These are phyloP conservation scores for Ophiognomonia clavigignenti-juglandacearum DNA, from an alignment of 2,329 filamentous ascomycete species.

Conservation along the genomic window DNA sequence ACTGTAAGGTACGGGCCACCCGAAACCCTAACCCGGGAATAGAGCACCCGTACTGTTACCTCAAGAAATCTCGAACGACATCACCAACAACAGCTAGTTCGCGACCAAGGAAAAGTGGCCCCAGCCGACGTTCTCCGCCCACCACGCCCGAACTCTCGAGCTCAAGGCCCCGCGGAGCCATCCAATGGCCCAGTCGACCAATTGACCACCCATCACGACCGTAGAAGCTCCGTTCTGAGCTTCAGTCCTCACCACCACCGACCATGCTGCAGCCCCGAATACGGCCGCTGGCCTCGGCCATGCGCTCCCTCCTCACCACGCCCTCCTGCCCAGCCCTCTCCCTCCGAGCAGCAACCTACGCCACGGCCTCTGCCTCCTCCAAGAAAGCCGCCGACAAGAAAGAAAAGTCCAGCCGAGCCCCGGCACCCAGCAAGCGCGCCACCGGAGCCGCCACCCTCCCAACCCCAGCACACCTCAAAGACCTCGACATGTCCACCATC, in stretches of 20 bases:
- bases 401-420: neutral
- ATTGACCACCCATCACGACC: constrained; percentile 9
- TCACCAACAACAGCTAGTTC: too few species aligned
- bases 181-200: constrained; percentile 8
- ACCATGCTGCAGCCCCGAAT: constrained; percentile 64
- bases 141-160: constrained; percentile 1
- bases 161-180: neutral
- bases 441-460: neutral
- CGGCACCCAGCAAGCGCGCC: constrained; percentile 6
- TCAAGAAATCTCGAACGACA: too few species aligned
- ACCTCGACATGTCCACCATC: constrained; percentile 35
- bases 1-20: too few species aligned
- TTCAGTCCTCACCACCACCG: constrained; percentile 6
- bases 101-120: neutral
- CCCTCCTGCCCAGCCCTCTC: constrained; percentile 16
- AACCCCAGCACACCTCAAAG: constrained; percentile 11
- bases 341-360: constrained; percentile 11
- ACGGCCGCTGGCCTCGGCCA: constrained; percentile 37
- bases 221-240: constrained; percentile 11
- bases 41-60: too few species aligned
- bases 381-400: constrained; percentile 10
- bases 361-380: constrained; percentile 22
- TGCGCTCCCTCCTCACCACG: constrained; percentile 16
- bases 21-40: too few species aligned
- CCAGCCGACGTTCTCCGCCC: constrained; percentile 1